Evolutionary conservation across 2,329 filamentous ascomycete species (phyloP), one percentile per base, ranked within the genome.

Genomic region (Ceratocystis colombiana): DNA sequence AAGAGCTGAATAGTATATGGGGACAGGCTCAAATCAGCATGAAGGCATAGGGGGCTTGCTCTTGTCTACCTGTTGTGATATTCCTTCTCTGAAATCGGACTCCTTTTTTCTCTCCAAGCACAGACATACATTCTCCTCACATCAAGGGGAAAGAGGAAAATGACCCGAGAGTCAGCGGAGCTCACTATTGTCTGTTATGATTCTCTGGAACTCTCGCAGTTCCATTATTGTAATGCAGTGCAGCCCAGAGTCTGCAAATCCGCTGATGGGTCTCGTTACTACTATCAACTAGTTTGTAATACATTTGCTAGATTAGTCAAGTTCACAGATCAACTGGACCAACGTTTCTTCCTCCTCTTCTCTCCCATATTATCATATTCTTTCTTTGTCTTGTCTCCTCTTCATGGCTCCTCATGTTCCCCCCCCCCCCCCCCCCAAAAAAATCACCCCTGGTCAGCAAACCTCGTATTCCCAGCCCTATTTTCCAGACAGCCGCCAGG

Each of bases 401-500:
- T 25, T 57, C 63, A 53, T 59, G 45, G 15, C 28, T 15, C 33
- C 63, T 41, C 30, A 7, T 41, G 10, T 6, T 28, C n/a, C 15
- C 63, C 28, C n/a, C 48, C 63, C 28, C n/a, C 46, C 62, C 44
- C 5, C 6, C 30, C 30, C 30, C 0, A 7, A 33, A 12, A 41
- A 41, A 41, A 41, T 12, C 37, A 12, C 59, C 64, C 64, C 64
- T 22, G 30, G 57, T 66, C 64, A 66, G 10, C 57, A 66, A 66
- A 66, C 25, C 64, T 66, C 64, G 64, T 66, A 66, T 66, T 66
- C 57, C 64, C 64, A 66, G 64, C 64, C 64, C 64, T 62, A 57
- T 66, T 62, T 66, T 48, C 33, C 57, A 66, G 20, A 62, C 57
- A 61, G 37, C 57, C 28, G 30, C 30, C 37, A 45, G 44, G 37